Percentiles rank a stretch among this genome's conserved stretches.
Conservation (phyloP, 2,329 filamentous ascomycete species). For the Apiospora koreana region DNA sequence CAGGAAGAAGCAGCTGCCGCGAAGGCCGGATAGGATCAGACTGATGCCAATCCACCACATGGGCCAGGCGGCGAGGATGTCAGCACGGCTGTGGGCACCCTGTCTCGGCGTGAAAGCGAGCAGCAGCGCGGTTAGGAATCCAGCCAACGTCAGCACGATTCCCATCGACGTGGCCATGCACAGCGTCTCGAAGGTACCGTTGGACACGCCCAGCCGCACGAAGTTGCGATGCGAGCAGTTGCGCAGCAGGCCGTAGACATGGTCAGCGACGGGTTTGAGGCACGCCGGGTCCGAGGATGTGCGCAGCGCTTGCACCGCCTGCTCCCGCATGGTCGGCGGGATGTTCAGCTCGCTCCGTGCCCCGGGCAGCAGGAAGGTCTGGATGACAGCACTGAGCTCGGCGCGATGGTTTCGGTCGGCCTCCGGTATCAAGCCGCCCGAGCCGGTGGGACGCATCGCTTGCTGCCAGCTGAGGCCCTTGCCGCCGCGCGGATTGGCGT, state of each 20-base stretch:
- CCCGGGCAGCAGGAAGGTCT: conserved; percentile 41
- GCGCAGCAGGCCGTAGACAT: conserved; percentile 46
- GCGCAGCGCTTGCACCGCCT: conserved; percentile 38
- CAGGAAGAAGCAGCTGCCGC: conserved; percentile 50
- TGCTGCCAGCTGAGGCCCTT: neutral
- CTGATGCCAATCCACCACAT: conserved; percentile 47
- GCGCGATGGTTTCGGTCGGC: conserved; percentile 17
- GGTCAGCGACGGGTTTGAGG: conserved; percentile 46
- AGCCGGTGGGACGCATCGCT: neutral
- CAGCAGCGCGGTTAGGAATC: conserved; percentile 41
- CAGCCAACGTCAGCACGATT: conserved; percentile 39
- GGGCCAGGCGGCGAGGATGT: conserved; percentile 44
- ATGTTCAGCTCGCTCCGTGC: conserved; percentile 50
- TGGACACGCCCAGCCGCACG: conserved; percentile 54
- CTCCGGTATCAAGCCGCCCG: neutral
- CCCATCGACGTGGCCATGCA: conserved; percentile 47
- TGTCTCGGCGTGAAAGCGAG: conserved; percentile 33
- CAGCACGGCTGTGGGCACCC: conserved; percentile 42
- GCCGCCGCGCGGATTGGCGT: neutral
- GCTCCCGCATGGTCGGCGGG: conserved; percentile 41
- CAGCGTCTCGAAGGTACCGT: conserved; percentile 50
- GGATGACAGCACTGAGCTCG: conserved; percentile 42
- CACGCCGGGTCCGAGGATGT: conserved; percentile 38
- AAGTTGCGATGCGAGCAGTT: conserved; percentile 53
- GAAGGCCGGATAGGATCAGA: conserved; percentile 43